phyloP scores from a whole-genome alignment of 2,329 filamentous ascomycete species.

The Alternaria solani region DNA sequence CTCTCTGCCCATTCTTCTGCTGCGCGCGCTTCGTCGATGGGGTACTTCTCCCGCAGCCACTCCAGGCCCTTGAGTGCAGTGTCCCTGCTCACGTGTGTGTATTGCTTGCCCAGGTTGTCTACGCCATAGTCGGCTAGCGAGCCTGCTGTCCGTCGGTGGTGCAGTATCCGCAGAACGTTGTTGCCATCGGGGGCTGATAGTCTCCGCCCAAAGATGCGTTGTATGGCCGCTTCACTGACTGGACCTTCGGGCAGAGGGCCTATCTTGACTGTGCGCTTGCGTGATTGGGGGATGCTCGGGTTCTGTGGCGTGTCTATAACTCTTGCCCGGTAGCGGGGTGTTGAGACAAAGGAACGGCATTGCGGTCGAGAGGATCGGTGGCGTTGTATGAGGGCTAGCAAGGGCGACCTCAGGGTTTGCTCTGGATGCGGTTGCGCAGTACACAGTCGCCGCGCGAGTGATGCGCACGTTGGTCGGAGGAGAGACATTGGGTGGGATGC shows the following conservation, averaged over 20 bases:
- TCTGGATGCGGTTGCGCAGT: slow-evolving; percentile 25
- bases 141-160: slow-evolving; percentile 51
- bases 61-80: slow-evolving; percentile 43
- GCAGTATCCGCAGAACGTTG: slow-evolving; percentile 49
- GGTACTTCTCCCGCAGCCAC: slow-evolving; percentile 47
- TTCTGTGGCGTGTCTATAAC: slow-evolving; percentile 36
- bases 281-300: slow-evolving; percentile 29
- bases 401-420: slow-evolving; percentile 25
- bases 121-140: slow-evolving; percentile 52
- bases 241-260: slow-evolving; percentile 41
- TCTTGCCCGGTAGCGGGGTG: slow-evolving; percentile 33
- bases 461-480: slow-evolving; percentile 37
- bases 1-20: slow-evolving; percentile 52
- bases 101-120: slow-evolving; percentile 42
- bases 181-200: slow-evolving; percentile 45
- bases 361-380: slow-evolving; percentile 19
- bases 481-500: slow-evolving; percentile 37
- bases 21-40: slow-evolving; percentile 52
- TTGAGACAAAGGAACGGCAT: slow-evolving; percentile 37
- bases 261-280: slow-evolving; percentile 44
- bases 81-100: slow-evolving; percentile 36
- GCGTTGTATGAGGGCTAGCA: slow-evolving; percentile 33
- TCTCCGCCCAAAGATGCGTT: slow-evolving; percentile 42
- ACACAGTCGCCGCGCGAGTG: slow-evolving; percentile 43
- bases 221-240: slow-evolving; percentile 35